These are phyloP conservation scores for Rubroboletus pulcherrimus DNA, from an alignment of 768 basidiomycete species.

Conservation along the genomic window DNA sequence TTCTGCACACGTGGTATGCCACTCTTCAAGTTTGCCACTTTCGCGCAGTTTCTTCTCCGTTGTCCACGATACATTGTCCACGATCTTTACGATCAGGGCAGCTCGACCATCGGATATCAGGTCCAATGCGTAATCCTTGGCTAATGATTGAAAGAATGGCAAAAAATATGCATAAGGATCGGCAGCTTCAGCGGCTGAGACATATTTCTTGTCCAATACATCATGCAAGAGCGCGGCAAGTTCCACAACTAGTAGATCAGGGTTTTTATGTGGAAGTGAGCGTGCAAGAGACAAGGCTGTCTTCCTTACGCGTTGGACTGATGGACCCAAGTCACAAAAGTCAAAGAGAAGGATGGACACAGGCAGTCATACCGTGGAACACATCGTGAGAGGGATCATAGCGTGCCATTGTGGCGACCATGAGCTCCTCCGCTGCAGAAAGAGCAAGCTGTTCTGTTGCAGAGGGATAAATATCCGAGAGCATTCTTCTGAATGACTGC, in stretches of 20 bases:
- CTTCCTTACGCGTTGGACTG: slow-evolving; percentile 79
- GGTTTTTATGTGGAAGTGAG: slow-evolving; percentile 38
- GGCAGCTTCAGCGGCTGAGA: slow-evolving; percentile 48
- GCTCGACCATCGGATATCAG: slow-evolving; percentile 61
- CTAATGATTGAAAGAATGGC: slow-evolving; percentile 55
- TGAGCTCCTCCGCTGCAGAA: slow-evolving; percentile 59
- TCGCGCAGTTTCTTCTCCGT: slow-evolving; percentile 70
- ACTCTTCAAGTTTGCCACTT: slow-evolving; percentile 51
- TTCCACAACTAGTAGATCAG: slow-evolving; percentile 76
- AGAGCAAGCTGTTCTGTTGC: slow-evolving; percentile 49
- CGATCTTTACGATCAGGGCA: slow-evolving; percentile 50
- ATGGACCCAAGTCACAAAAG: not conserved
- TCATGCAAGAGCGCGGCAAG: slow-evolving; percentile 88
- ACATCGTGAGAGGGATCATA: slow-evolving; percentile 82
- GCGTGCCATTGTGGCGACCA: slow-evolving; percentile 68
- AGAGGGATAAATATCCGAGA: slow-evolving; percentile 41
- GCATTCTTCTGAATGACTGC: not conserved
- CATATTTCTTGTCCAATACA: slow-evolving; percentile 83
- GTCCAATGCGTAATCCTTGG: slow-evolving; percentile 44
- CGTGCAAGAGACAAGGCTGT: slow-evolving; percentile 70
- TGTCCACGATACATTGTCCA: slow-evolving; percentile 82
- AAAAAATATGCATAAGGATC: slow-evolving; percentile 66
- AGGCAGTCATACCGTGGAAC: slow-evolving; percentile 57
- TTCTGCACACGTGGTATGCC: slow-evolving; percentile 71
- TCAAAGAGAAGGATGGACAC: slow-evolving; percentile 3